Evolutionary conservation across 2,329 filamentous ascomycete genomes (phyloP), one percentile per base, ranked within the genome.

Genomic region (Sordariomycetes sp.): DNA sequence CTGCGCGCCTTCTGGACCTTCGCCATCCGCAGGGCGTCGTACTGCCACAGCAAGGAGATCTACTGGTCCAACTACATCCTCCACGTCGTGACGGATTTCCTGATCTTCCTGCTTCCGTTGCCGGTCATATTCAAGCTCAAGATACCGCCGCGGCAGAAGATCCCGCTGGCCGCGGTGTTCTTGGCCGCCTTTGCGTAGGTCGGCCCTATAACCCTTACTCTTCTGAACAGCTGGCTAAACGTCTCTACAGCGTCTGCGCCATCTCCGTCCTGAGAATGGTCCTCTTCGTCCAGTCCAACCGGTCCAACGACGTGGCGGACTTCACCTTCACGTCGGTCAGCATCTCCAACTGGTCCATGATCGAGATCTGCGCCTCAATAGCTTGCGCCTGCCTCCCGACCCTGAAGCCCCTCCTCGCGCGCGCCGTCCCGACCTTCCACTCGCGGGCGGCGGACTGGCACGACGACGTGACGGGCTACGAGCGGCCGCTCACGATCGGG

Each of bases 401-500:
- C 7, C 65, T 73, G 12, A 73, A 72, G 53, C 72, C 71, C 1
- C 64, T 72, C 16, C 62, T 71, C 34, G 71, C 72, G 35, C 72
- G 67, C 37, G 64, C 68, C 56, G 73, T 74, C 7, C 62, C 62
- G 18, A 32, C 16, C n/a, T 54, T 62, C 37, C 37, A n/a, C 37
- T 43, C 37, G 37, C 12, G 12, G 37, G 14, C 37, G 37, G 14
- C 37, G 37, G 12, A 14, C 37, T 14, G 37, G 14, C 37, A n/a
- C 4, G 14, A n/a, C 37, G 37, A 43, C 4, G 37, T 43, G 37
- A 16, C 37, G 18, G 37, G 46, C 5, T 61, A 62, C 58, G 20
- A 60, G 11, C 55, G 63, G 12, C 63, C 62, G 8, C 61, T 60
- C 10, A 64, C 62, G 34, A 64, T 64, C 59, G 63, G 63, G 32